These are phyloP conservation scores for Sporothrix luriei DNA, from an alignment of 2,329 filamentous ascomycete species.

Conservation along the genomic window DNA sequence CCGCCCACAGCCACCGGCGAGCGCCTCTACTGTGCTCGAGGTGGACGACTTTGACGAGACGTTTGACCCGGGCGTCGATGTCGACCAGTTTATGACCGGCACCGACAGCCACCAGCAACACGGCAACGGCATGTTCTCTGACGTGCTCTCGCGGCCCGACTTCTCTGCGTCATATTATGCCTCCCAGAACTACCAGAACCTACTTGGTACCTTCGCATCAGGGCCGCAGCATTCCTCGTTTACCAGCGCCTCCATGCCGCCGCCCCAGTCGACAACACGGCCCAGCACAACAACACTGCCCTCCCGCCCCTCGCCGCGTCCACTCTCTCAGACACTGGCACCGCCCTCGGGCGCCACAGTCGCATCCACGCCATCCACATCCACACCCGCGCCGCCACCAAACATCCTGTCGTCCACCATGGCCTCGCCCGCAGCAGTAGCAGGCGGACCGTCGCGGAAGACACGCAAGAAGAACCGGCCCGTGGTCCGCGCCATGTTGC, in stretches of 20 bases:
- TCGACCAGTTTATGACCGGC: conserved; percentile 16
- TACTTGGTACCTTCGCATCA: background rate
- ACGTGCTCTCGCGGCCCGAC: background rate
- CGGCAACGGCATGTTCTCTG: background rate
- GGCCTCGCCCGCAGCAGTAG: background rate
- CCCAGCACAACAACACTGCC: conserved; percentile 19
- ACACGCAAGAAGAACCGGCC: conserved; percentile 27
- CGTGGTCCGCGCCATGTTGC: conserved; percentile 31
- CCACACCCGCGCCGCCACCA: background rate
- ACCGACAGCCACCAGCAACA: background rate
- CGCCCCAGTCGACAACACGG: too few species aligned
- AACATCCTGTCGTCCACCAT: background rate
- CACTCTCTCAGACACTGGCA: background rate
- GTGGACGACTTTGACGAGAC: conserved; percentile 7
- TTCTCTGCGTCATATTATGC: conserved; percentile 7
- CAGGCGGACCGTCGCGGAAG: background rate
- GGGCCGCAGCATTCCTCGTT: background rate
- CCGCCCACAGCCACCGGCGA: background rate
- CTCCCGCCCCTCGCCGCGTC: conserved; percentile 15
- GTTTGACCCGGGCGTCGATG: conserved; percentile 18
- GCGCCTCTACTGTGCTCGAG: background rate
- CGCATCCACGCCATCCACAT: too few species aligned
- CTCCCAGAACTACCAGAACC: background rate
- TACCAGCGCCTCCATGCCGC: background rate
- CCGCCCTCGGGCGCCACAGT: background rate